These are phyloP conservation scores for Elsinoe australis DNA, from an alignment of 2,329 filamentous ascomycete genomes.

Conservation along the genomic window DNA sequence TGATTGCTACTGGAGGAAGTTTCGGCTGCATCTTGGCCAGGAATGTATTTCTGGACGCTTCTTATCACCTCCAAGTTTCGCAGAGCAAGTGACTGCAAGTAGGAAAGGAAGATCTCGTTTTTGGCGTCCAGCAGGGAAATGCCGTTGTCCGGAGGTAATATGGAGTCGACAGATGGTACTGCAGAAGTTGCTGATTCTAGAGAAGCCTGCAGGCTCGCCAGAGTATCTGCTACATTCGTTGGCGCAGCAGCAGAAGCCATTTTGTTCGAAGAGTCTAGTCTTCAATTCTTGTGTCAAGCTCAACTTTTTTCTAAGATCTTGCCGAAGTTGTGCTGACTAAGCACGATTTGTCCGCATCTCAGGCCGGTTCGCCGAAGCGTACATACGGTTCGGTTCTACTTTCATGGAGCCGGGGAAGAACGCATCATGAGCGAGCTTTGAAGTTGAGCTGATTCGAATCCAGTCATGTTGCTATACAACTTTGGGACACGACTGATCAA, in stretches of 20 bases:
- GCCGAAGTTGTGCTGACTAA: slow-evolving; percentile 4
- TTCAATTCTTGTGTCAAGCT: not conserved
- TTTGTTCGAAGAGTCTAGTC: not conserved
- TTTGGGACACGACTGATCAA: no score
- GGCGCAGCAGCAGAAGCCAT: slow-evolving; percentile 26
- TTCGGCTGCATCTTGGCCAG: slow-evolving; percentile 31
- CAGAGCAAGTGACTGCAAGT: slow-evolving; percentile 85
- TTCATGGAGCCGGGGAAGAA: no score
- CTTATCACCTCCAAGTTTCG: slow-evolving; percentile 45
- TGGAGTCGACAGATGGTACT: slow-evolving; percentile 49
- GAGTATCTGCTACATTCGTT: slow-evolving; percentile 34
- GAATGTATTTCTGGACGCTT: slow-evolving; percentile 30
- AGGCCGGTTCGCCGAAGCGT: no score
- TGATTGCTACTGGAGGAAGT: not conserved
- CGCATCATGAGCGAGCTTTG: no score
- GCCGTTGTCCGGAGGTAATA: slow-evolving; percentile 71
- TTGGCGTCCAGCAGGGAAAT: slow-evolving; percentile 93
- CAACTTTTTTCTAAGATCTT: slow-evolving; percentile 1
- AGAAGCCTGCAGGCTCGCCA: slow-evolving; percentile 47
- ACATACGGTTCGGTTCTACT: no score
- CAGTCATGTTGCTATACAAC: no score
- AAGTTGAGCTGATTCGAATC: no score
- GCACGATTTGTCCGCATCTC: no score
- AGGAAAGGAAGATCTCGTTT: slow-evolving; percentile 93
- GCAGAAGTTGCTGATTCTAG: slow-evolving; percentile 52